These are phyloP conservation scores for Penicillium capsulatum DNA, from an alignment of 2,329 filamentous ascomycete species.

Conservation along the genomic window DNA sequence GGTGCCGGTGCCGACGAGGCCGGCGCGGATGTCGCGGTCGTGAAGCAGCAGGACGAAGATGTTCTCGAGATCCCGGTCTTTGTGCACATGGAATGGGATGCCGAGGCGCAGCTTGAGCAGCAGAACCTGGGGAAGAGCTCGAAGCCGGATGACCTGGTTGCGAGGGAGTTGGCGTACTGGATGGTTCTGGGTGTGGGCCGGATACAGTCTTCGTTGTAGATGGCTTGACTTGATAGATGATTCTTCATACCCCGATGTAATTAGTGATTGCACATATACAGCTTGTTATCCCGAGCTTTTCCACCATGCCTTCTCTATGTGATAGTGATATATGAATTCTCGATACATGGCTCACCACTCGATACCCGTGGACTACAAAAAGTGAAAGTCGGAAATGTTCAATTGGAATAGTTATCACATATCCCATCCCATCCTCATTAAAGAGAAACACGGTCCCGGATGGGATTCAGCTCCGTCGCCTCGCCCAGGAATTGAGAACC, in stretches of 20 bases:
- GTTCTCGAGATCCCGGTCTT: constrained; percentile 89
- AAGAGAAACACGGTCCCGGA: constrained; percentile 20
- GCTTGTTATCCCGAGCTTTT: neutral
- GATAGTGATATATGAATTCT: too few species aligned
- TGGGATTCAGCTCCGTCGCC: constrained; percentile 21
- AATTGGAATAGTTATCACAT: constrained; percentile 27
- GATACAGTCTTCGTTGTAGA: constrained; percentile 48
- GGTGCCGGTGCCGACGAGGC: constrained; percentile 31
- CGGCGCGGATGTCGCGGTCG: constrained; percentile 25
- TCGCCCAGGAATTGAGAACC: constrained; percentile 16
- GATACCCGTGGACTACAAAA: constrained; percentile 6
- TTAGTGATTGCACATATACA: constrained; percentile 8
- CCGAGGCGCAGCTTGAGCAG: constrained; percentile 50
- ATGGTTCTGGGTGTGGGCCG: constrained; percentile 83
- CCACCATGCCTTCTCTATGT: too few species aligned
- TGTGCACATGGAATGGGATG: constrained; percentile 86
- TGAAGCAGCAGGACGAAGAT: constrained; percentile 53
- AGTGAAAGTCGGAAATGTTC: constrained; percentile 22
- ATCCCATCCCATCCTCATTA: constrained; percentile 28
- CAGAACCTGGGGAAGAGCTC: constrained; percentile 40
- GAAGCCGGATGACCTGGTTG: constrained; percentile 65
- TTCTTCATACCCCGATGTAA: constrained; percentile 16
- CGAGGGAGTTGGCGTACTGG: constrained; percentile 91
- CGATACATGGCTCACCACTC: neutral
- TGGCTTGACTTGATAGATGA: constrained; percentile 7